phyloP scores from a whole-genome alignment of 345 rosid genomes.

The sweet orange (Citrus sinensis) region DVS_A1.0 CM039169.1:1569501-1570000 shows the following conservation, averaged over 20 bases:
- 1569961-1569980: too few relatives aligned
- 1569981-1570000: slow-evolving; percentile 19
- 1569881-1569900: slow-evolving; percentile 29
- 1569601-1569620: slow-evolving; percentile 74
- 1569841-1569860: background rate
- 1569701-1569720: slow-evolving; percentile 26
- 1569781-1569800: slow-evolving; percentile 48
- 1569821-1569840: slow-evolving; percentile 21
- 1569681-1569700: slow-evolving; percentile 35
- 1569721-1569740: slow-evolving; percentile 37
- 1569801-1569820: slow-evolving; percentile 29
- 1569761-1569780: slow-evolving; percentile 57
- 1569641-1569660: slow-evolving; percentile 44
- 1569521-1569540: slow-evolving; percentile 93
- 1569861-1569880: slow-evolving; percentile 25
- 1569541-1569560: slow-evolving; percentile 76
- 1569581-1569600: slow-evolving; percentile 40
- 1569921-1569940: slow-evolving; percentile 41
- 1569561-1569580: slow-evolving; percentile 82
- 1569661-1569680: slow-evolving; percentile 17
- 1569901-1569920: slow-evolving; percentile 31
- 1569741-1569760: slow-evolving; percentile 64
- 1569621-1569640: slow-evolving; percentile 48
- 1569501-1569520: slow-evolving; percentile 94
- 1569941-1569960: slow-evolving; percentile 15